phyloP scores from a whole-genome alignment of 2,329 filamentous ascomycete species.

The Cryphonectria naterciae region DNA sequence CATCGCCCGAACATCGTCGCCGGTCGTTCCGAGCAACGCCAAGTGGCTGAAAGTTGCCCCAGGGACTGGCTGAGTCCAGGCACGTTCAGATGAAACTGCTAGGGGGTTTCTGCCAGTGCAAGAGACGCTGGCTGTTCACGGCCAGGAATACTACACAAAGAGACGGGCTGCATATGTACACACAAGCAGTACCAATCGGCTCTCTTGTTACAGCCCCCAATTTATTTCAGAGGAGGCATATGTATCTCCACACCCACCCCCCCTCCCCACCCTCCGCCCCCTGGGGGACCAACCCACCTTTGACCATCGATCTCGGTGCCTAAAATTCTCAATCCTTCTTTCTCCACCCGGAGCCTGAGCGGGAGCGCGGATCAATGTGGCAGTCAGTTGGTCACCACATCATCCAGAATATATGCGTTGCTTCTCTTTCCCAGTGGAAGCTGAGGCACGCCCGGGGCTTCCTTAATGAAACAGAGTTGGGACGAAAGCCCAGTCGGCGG shows the following conservation, averaged over 20 bases:
- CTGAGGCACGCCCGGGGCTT: background rate
- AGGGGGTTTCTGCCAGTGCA: background rate
- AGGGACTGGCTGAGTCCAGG: no score
- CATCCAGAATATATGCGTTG: background rate
- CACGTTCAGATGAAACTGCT: background rate
- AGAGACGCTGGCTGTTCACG: background rate
- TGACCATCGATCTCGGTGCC: background rate
- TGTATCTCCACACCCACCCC: no score
- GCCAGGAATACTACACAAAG: no score
- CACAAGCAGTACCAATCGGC: background rate
- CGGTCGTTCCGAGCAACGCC: background rate
- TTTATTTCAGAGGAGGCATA: no score
- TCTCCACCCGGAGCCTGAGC: background rate
- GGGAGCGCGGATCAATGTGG: background rate
- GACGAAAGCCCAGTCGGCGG: background rate
- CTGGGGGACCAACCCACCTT: background rate
- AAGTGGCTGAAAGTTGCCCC: background rate
- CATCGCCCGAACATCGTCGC: background rate
- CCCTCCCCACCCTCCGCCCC: no score
- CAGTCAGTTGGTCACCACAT: background rate
- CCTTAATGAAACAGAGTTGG: background rate
- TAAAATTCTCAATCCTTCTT: background rate
- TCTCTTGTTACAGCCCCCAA: background rate
- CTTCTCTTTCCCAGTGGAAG: background rate
- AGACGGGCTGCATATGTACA: no score